Base-by-base conservation (phyloP, 208 protist species). In the Trypanosoma grayi region DNA sequence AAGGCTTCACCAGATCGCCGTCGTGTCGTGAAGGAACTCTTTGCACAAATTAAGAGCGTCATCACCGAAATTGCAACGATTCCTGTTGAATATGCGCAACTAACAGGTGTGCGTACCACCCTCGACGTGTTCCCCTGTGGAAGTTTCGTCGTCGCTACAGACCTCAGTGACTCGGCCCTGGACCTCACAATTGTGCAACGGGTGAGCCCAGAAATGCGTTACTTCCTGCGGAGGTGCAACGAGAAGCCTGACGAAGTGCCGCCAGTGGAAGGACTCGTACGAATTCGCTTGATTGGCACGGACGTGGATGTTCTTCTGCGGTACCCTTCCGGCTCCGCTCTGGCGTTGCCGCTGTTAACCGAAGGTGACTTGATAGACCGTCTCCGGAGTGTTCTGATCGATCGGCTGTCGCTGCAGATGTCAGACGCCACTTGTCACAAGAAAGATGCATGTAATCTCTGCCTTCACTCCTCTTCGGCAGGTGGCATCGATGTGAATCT, bases 111-210 rank as follows among this genome's bases (percentile, higher is more conserved):
- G 20, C 33, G 16, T 10, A 24, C 9, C 22, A 18, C 20, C 16
- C 48, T 70, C 0, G 45, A 70, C 13, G 37, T 64, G 4, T 37
- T 24, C 14, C 27, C 13, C 9, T 53, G 18, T 25, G 57, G 65
- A 30, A 71, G 57, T 31, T 5, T 48, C 4, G 46, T 30, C 6
- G 30, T 9, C 13, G 27, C 30, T 22, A 71, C 57, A 36, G 55
- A 44, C 1, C 51, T 72, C 6, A 28, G 39, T 46, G 58, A 54
- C 45, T 51, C 66, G 10, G 37, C 18, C 16, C 2, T 72, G 5
- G 58, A 65, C 25, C 37, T 72, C 41, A 59, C 50, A 18, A 30
- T 70, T 28, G 13, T 57, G 20, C 20, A 51, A 52, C 22, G 18
- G 14, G 34, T 28, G 25, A 10, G 24, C 36, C 39, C 48, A 1